A percentile compares a stretch with the other conserved stretches of the same genome.
These are phyloP conservation scores for Globisporangium echinulatum DNA, from an alignment of 352 stramenopile genomes.

Conservation along the genomic window DNA sequence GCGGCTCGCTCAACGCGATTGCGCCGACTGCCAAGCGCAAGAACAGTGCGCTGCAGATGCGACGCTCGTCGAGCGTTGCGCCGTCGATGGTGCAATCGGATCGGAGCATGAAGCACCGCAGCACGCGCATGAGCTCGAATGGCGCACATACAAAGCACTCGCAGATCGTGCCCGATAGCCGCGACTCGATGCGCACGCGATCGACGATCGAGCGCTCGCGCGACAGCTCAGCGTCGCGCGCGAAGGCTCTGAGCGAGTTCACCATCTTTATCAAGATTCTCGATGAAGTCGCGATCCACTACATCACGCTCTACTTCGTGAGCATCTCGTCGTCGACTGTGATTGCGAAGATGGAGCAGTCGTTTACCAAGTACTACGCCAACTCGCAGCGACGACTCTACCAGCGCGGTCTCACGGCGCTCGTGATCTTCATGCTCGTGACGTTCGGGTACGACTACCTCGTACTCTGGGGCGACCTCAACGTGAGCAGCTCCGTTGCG, in stretches of 20 bases:
- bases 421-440: slow-evolving; percentile 63
- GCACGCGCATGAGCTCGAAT: slow-evolving; percentile 14
- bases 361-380: slow-evolving; percentile 74
- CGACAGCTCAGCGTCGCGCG: slow-evolving; percentile 45
- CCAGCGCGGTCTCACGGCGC: slow-evolving; percentile 41
- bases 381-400: slow-evolving; percentile 63
- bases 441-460: slow-evolving; percentile 76
- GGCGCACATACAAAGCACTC: slow-evolving; percentile 10
- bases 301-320: slow-evolving; percentile 77
- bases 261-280: slow-evolving; percentile 77
- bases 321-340: slow-evolving; percentile 62
- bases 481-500: slow-evolving; percentile 35
- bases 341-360: slow-evolving; percentile 73
- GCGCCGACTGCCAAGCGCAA: slow-evolving; percentile 15
- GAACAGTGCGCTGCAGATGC: slow-evolving; percentile 30
- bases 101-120: slow-evolving; percentile 15
- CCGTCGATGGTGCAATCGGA: slow-evolving; percentile 19
- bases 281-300: slow-evolving; percentile 77
- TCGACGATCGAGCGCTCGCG: slow-evolving; percentile 30
- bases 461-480: slow-evolving; percentile 45
- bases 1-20: slow-evolving; percentile 25
- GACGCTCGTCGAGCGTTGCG: slow-evolving; percentile 36
- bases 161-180: slow-evolving; percentile 29
- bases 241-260: slow-evolving; percentile 62
- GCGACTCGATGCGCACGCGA: slow-evolving; percentile 17